Evolutionary conservation across 257 asterid genomes (phyloP), one percentile per base, ranked within the genome.

Genomic region (Penstemon davidsonii): DNA sequence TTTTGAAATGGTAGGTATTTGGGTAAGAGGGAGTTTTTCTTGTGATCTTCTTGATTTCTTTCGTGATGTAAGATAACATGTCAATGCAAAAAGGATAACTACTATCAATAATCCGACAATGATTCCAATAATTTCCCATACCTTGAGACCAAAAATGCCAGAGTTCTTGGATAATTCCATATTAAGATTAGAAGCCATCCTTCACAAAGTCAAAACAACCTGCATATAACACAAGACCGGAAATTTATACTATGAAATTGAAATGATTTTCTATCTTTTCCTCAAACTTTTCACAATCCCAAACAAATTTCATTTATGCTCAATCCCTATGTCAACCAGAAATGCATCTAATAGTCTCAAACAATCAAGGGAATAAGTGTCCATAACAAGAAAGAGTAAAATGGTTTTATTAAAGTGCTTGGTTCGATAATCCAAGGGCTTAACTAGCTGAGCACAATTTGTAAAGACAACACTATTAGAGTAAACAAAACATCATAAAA

Each of bases 41-140:
- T 66, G 82, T 64, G 77, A 80, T 61, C 80, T 68, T 73, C 79
- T 86, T 36, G 80, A 66, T 73, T 85, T 92, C 85, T 88, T 90
- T 57, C 84, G 77, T n/a, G 90, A 85, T 44, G 96, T 84, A 54
- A 92, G 82, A 73, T 86, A 90, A 44, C 77, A 81, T 55, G 92
- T 79, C 66, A 88, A 57, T 12, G 81, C 75, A 59, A 88, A 82
- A 68, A 92, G 91, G 75, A 90, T 81, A 33, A 83, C 68, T 46
- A 90, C 90, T 55, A 92, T 92, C 52, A 81, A 68, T 55, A 85
- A 66, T 47, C 95, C 97, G 39, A 90, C 95, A 12, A 92, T 52
- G 36, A 92, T 88, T 59, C 97, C 98, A 38, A 92, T 84, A 62
- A 90, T 72, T 81, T 92, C 92, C 98, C 98, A 92, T 49, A 92